Evolutionary conservation across 177 flowering plant genomes (phyloP).

Genomic region (Tripterygium wilfordii): DNA sequence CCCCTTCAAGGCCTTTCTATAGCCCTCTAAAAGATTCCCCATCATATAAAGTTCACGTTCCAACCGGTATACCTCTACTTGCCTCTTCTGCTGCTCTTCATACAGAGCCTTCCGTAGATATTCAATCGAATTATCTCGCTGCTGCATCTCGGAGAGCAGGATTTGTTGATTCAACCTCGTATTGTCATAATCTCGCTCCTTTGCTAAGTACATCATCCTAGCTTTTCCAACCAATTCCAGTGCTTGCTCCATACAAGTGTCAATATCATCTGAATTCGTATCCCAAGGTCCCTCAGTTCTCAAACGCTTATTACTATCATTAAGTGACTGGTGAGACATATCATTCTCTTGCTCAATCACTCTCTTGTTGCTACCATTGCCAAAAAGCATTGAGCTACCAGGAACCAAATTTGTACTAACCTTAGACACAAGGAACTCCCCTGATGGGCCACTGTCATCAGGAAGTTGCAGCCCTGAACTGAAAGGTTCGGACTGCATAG

Average conservation of each 20-base stretch:
- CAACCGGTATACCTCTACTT: constrained; percentile 39
- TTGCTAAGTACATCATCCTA: constrained; percentile 35
- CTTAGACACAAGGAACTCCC: constrained; percentile 34
- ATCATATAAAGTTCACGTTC: constrained; percentile 60
- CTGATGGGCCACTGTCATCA: constrained; percentile 29
- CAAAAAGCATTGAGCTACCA: constrained; percentile 34
- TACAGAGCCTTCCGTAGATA: constrained; percentile 31
- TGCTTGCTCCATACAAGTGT: constrained; percentile 38
- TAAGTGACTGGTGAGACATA: constrained; percentile 16
- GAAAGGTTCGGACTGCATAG: constrained; percentile 27
- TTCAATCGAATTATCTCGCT: constrained; percentile 34
- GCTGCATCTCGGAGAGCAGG: constrained; percentile 40
- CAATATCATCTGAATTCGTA: constrained; percentile 28
- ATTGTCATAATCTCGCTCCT: constrained; percentile 33
- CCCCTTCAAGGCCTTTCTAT: constrained; percentile 68
- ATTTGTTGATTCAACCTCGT: constrained; percentile 32
- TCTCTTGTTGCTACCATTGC: constrained; percentile 39
- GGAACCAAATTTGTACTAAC: constrained; percentile 21
- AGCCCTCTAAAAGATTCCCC: constrained; percentile 50
- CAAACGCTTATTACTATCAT: constrained; percentile 45
- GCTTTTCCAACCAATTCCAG: constrained; percentile 37
- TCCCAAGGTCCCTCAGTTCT: constrained; percentile 50
- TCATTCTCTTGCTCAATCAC: constrained; percentile 38
- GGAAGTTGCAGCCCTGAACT: constrained; percentile 25
- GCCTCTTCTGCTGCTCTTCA: constrained; percentile 44